Base-by-base conservation (phyloP, 768 basidiomycete species). In the Boletus rubroflammeus region DNA sequence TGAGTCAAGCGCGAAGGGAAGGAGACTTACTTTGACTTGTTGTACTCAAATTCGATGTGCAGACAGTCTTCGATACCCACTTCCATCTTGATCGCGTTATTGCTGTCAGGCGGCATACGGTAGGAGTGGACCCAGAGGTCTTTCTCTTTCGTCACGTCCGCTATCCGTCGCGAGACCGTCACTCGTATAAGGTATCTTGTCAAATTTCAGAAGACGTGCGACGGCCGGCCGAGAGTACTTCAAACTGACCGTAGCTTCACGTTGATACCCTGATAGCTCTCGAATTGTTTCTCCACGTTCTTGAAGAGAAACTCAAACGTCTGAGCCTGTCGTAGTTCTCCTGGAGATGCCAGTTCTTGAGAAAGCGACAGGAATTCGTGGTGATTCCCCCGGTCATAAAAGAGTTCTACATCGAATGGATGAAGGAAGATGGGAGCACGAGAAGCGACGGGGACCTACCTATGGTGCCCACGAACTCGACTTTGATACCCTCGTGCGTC, bases 71-170 rank as follows among this genome's bases (percentile, higher is more conserved):
- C 97, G 55, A 99, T 99, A 8, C 97, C 97, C 35, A 98, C 97
- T 74, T 98, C 97, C 97, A 99, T 98, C 79, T 96, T 98, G 75
- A 98, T 98, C 39, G 92, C 88, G 69, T 96, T 98, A 71, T 97
- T 98, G 66, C 84, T 90, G 71, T 98, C 97, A 52, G 96, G 94
- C 10, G 96, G 97, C 92, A 98, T 98, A 35, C 95, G 88, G 77
- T 89, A 99, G 4, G 91, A 96, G 70, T 99, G 96, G 4, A 98
- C 96, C 96, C 96, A 98, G 19, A 98, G 67, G 58, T 99, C 97
- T 68, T 79, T 86, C 73, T 98, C 97, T 72, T 96, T 96, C 44
- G 81, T 75, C 5, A 95, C 92, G 63, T 98, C 95, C 17, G 93
- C 94, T 79, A 98, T 90, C 62, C 95, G 76, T 47, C 95, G 80